A percentile compares a stretch with the other conserved stretches of the same genome.
These are phyloP conservation scores for Mucuna pruriens DNA, from an alignment of 306 rosid genomes.

Conservation along the genomic window DNA sequence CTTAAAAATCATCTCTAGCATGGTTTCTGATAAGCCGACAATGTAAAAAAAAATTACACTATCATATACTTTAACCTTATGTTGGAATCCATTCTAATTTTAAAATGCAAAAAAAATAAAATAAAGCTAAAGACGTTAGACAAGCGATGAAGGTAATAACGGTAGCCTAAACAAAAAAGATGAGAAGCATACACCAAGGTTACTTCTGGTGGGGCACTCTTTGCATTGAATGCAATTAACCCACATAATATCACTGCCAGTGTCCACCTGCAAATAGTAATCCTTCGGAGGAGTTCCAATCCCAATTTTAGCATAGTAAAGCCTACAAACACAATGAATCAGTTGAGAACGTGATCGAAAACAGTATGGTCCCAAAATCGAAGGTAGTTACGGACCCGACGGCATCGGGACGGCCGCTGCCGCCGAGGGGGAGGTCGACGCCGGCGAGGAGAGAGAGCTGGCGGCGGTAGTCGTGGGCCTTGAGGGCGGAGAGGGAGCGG, in stretches of 20 bases:
- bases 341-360: not conserved
- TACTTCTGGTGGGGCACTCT: slow-evolving; percentile 83
- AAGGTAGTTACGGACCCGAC: slow-evolving; percentile 58
- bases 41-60: not conserved
- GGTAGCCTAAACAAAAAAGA: not conserved
- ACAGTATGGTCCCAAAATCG: not conserved
- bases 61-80: not conserved
- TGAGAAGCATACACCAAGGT: slow-evolving; percentile 76
- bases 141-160: not conserved
- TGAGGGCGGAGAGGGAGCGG: slow-evolving; percentile 68
- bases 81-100: not conserved
- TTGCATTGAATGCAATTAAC: slow-evolving; percentile 90
- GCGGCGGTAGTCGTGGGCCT: slow-evolving; percentile 87
- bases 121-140: not conserved
- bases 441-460: slow-evolving; percentile 84
- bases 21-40: not conserved
- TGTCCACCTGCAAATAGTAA: slow-evolving; percentile 93
- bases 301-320: slow-evolving; percentile 94
- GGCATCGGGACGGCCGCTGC: slow-evolving; percentile 89
- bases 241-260: slow-evolving; percentile 99
- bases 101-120: not conserved
- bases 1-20: not conserved
- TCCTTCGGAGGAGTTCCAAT: slow-evolving; percentile 92
- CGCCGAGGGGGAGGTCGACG: slow-evolving; percentile 93
- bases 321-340: slow-evolving; percentile 56